Conservation (phyloP, 83 land plant species). For the Picea engelmannii region DNA sequence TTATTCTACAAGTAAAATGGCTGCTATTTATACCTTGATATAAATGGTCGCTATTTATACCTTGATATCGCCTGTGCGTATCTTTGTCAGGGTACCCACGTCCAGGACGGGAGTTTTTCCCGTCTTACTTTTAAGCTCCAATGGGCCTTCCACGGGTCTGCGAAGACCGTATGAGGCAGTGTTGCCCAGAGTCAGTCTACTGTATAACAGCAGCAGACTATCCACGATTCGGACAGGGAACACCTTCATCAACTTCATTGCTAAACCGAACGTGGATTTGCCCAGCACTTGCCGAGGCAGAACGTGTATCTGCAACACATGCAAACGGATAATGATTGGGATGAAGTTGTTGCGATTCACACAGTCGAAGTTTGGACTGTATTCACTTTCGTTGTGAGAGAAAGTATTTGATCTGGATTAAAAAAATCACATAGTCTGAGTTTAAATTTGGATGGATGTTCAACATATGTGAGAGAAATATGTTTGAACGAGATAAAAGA, state of each 20-base stretch:
- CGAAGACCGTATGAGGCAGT: slow-evolving; percentile 42
- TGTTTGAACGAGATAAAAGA: no score
- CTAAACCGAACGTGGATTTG: slow-evolving; percentile 48
- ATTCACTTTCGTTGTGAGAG: no score
- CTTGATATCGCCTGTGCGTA: slow-evolving; percentile 15
- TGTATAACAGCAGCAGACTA: slow-evolving; percentile 33
- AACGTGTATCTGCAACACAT: slow-evolving; percentile 52
- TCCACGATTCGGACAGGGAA: slow-evolving; percentile 64
- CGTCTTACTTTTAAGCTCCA: slow-evolving; percentile 45
- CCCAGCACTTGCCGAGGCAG: slow-evolving; percentile 56
- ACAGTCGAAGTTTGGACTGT: no score
- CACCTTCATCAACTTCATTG: slow-evolving; percentile 53
- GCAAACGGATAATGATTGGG: no score
- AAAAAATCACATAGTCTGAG: no score
- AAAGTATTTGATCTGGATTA: no score
- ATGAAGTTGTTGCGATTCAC: no score
- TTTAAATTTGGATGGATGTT: no score
- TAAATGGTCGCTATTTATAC: slow-evolving; percentile 5
- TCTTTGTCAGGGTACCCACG: slow-evolving; percentile 58
- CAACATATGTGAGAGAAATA: no score
- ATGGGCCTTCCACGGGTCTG: slow-evolving; percentile 57
- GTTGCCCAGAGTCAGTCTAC: slow-evolving; percentile 39
- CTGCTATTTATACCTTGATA: slow-evolving; percentile 5
- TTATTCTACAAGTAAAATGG: no score
- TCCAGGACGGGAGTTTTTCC: slow-evolving; percentile 80